phyloP scores from a whole-genome alignment of 345 rosid species.

The Gynandropsis gynandra region DNA sequence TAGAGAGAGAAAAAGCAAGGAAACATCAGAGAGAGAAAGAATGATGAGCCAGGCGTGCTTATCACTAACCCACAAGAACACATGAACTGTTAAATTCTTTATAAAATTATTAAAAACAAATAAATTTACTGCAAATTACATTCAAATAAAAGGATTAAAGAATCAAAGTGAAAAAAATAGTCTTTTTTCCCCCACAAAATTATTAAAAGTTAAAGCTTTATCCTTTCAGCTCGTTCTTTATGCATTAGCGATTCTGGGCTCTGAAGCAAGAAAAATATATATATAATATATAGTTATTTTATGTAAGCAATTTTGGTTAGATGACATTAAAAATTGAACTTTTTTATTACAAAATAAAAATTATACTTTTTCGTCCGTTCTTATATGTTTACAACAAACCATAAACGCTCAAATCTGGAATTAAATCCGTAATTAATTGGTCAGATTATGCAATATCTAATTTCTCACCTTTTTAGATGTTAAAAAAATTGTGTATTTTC shows the following conservation, averaged over 20 bases:
- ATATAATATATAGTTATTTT: not conserved
- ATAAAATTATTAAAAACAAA: not conserved
- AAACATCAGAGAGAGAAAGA: conserved; percentile 16
- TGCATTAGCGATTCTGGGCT: conserved; percentile 20
- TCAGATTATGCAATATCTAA: no score
- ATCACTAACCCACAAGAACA: conserved; percentile 57
- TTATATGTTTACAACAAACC: no score
- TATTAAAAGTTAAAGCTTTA: not conserved
- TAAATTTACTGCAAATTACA: not conserved
- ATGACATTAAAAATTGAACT: no score
- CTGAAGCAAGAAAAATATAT: conserved; percentile 2
- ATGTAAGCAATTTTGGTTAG: no score
- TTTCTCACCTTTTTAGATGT: no score
- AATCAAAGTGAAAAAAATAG: not conserved
- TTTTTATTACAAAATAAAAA: no score
- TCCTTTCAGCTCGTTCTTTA: conserved; percentile 2
- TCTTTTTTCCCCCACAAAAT: not conserved
- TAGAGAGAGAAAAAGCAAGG: conserved; percentile 17
- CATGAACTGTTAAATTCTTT: conserved; percentile 27
- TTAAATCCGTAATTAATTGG: no score
- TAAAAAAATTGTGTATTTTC: no score
- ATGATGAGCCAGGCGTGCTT: conserved; percentile 97
- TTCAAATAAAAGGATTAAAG: conserved; percentile 9
- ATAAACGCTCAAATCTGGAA: no score
- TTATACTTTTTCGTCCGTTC: no score